Evolutionary conservation across 1,284 basidiomycete species (phyloP), one percentile per base, ranked within the genome.

Genomic region (Puccinia hordei): DNA sequence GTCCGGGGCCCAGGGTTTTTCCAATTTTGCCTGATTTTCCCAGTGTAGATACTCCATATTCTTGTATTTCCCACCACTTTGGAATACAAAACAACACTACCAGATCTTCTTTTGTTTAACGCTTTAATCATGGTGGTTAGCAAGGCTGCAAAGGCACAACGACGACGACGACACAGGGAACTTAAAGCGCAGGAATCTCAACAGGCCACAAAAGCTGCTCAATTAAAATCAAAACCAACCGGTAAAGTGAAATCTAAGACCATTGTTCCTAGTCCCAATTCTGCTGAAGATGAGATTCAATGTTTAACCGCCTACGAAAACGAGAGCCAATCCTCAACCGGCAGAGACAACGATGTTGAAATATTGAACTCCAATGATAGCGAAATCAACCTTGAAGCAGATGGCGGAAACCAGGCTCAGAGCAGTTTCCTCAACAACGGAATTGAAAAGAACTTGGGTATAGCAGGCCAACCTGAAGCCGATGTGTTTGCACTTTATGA

Each of bases 401-500:
- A 44, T 44, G n/a, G n/a, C n/a, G n/a, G n/a, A n/a, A n/a, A n/a
- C n/a, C n/a, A 44, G 41, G 6, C 41, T 44, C 41, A 44, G 13
- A 8, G 8, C 41, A 8, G 41, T 44, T 13, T 6, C 41, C 6
- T 57, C 55, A n/a, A 57, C 24, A 24, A 24, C 55, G 5, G 2
- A 24, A 57, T 6, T 57, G 55, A 57, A 57, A 57, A 24, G 8
- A 27, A 24, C 49, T n/a, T n/a, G n/a, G 22, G 53, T 55, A 2
- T 27, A 51, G 6, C 17, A 15, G 8, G n/a, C 24, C 59, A 35
- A 35, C 27, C 19, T 63, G 61, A 63, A 19, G 61, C 4, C 17
- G 24, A 69, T 27, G 44, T 49, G n/a, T 69, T 69, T 27, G n/a
- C 49, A 49, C 10, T 13, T 27, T 69, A 69, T 22, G n/a, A 69